phyloP scores from a whole-genome alignment of 495 filamentous ascomycete species.

The Penicillium salamii region DNA sequence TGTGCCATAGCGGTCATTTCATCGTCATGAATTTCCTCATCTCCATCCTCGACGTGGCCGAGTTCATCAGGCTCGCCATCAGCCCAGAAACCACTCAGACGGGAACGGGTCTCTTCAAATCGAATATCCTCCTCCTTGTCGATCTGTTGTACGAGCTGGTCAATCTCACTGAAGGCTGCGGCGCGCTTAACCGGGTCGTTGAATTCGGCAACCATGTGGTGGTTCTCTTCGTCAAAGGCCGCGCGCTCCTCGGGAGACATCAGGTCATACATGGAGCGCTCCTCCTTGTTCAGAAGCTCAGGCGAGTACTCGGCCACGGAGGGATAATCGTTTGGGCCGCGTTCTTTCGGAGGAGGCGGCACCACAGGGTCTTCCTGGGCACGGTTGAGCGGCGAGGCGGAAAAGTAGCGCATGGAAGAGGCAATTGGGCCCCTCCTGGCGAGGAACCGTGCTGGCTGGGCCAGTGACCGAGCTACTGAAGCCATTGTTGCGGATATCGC shows the following conservation, averaged over 20 bases:
- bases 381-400: slow-evolving; percentile 34
- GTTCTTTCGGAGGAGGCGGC: slow-evolving; percentile 31
- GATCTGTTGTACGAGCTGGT: slow-evolving; percentile 28
- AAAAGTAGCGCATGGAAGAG: slow-evolving; percentile 36
- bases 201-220: slow-evolving; percentile 34
- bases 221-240: slow-evolving; percentile 42
- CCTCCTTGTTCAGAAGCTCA: slow-evolving; percentile 36
- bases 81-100: slow-evolving; percentile 48
- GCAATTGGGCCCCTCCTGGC: slow-evolving; percentile 28
- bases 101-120: slow-evolving; percentile 32
- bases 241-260: slow-evolving; percentile 45
- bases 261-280: slow-evolving; percentile 46
- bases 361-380: slow-evolving; percentile 37
- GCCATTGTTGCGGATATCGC: slow-evolving; percentile 35
- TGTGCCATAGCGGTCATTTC: slow-evolving; percentile 81
- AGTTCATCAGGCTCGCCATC: slow-evolving; percentile 54
- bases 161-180: slow-evolving; percentile 30
- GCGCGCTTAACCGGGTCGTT: slow-evolving; percentile 35
- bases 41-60: slow-evolving; percentile 53
- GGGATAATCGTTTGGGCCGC: slow-evolving; percentile 32
- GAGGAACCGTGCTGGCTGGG: slow-evolving; percentile 33
- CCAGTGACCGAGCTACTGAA: slow-evolving; percentile 37
- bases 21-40: slow-evolving; percentile 67
- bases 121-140: slow-evolving; percentile 32
- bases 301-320: slow-evolving; percentile 38